These are phyloP conservation scores for Pichia sp. DNA, from an alignment of 1,139 yeast genomes.

Conservation along the genomic window DNA sequence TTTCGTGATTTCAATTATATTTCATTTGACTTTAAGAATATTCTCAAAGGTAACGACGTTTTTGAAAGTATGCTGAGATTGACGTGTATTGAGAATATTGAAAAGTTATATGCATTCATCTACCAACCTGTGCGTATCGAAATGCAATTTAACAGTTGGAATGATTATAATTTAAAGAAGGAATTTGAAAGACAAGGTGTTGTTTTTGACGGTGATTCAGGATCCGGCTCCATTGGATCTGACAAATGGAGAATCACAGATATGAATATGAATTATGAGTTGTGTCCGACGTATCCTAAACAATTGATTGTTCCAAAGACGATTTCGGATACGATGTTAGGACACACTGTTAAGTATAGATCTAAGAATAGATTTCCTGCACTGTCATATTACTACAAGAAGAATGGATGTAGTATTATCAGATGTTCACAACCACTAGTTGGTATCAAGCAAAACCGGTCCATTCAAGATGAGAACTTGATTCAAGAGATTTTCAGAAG, in stretches of 20 bases:
- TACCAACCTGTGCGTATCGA: slow-evolving; percentile 63
- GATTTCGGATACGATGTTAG: slow-evolving; percentile 78
- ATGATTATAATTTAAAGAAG: slow-evolving; percentile 53
- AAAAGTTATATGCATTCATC: slow-evolving; percentile 66
- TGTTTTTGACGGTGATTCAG: slow-evolving; percentile 25
- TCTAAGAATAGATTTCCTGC: slow-evolving; percentile 87
- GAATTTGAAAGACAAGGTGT: slow-evolving; percentile 74
- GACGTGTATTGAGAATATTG: slow-evolving; percentile 55
- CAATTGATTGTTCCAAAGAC: slow-evolving; percentile 64
- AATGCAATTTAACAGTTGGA: slow-evolving; percentile 64
- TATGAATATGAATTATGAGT: slow-evolving; percentile 61
- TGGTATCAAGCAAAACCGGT: slow-evolving; percentile 84
- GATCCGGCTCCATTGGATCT: slow-evolving; percentile 20
- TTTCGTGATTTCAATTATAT: slow-evolving; percentile 90
- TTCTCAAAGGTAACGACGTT: slow-evolving; percentile 63
- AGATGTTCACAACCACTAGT: slow-evolving; percentile 93
- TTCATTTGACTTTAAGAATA: slow-evolving; percentile 69
- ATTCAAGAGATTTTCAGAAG: slow-evolving; percentile 68
- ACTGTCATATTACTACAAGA: slow-evolving; percentile 69
- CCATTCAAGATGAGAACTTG: slow-evolving; percentile 87
- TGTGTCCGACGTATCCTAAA: slow-evolving; percentile 78
- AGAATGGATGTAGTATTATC: slow-evolving; percentile 76
- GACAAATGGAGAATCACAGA: slow-evolving; percentile 64
- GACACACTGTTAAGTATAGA: slow-evolving; percentile 81
- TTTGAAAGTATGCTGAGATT: slow-evolving; percentile 68